These are phyloP conservation scores for Pisolithus thermaeus DNA, from an alignment of 1,284 basidiomycete genomes.

Conservation along the genomic window DNA sequence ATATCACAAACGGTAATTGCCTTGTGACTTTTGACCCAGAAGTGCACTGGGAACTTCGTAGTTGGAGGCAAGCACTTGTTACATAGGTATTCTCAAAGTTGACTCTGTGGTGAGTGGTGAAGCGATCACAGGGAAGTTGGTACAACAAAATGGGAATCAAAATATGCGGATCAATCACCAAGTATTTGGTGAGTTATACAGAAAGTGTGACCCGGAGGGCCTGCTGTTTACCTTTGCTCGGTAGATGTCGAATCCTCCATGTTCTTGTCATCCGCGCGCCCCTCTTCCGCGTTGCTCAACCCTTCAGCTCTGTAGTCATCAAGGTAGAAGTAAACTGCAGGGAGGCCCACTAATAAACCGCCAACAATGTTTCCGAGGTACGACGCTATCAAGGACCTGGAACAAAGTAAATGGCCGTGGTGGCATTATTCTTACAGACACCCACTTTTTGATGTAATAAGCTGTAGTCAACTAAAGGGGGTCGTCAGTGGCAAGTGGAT, in stretches of 20 bases:
- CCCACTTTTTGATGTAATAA: constrained; percentile 64
- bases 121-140: too few species aligned
- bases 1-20: too few species aligned
- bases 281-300: constrained; percentile 35
- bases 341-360: constrained; percentile 56
- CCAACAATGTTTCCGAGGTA: constrained; percentile 69
- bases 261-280: constrained; percentile 8
- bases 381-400: constrained; percentile 60
- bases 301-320: constrained; percentile 41
- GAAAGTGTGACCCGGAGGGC: too few species aligned
- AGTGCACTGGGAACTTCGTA: too few species aligned
- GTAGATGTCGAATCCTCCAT: constrained; percentile 9
- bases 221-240: background rate
- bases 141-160: too few species aligned
- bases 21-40: too few species aligned
- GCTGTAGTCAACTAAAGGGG: constrained; percentile 42
- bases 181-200: too few species aligned
- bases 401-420: constrained; percentile 1
- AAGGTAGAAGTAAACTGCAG: constrained; percentile 57
- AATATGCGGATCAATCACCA: too few species aligned
- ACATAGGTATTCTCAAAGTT: too few species aligned
- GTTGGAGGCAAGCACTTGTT: too few species aligned
- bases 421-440: background rate
- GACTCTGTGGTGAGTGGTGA: too few species aligned
- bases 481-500: constrained; percentile 6